Percentiles rank a stretch among this genome's conserved stretches.
These are phyloP conservation scores for Stellera chamaejasme DNA, from an alignment of 345 rosid genomes.

Conservation along the genomic window DNA sequence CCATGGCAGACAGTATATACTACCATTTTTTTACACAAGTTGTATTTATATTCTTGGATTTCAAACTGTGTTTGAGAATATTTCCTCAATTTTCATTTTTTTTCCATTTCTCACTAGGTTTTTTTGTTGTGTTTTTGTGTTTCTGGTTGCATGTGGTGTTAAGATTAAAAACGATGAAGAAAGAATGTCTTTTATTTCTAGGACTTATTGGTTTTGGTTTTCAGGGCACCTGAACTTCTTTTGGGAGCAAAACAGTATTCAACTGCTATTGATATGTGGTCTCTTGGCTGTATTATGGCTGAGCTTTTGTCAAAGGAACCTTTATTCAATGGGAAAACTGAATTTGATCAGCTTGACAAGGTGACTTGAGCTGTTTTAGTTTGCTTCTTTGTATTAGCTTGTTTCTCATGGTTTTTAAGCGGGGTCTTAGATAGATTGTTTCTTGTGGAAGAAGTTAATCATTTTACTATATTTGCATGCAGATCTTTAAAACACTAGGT, in stretches of 20 bases:
- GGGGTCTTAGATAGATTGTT: neutral
- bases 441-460: slow-evolving; percentile 3
- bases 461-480: slow-evolving; percentile 13
- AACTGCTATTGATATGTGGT: slow-evolving; percentile 99
- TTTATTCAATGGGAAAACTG: slow-evolving; percentile 89
- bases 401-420: too few species aligned
- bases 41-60: too few species aligned
- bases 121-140: neutral
- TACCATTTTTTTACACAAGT: too few species aligned
- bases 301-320: slow-evolving; percentile 84
- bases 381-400: too few species aligned
- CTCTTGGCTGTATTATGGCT: slow-evolving; percentile 98
- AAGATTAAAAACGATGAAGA: neutral
- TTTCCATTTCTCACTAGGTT: neutral
- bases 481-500: slow-evolving; percentile 89
- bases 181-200: neutral
- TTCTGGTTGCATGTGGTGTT: neutral
- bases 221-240: slow-evolving; percentile 98
- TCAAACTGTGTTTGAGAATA: too few species aligned
- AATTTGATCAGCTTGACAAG: slow-evolving; percentile 98
- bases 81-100: too few species aligned
- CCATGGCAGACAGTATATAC: too few species aligned
- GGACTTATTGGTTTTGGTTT: slow-evolving; percentile 13
- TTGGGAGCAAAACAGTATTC: slow-evolving; percentile 93
- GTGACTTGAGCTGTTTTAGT: slow-evolving; percentile 23